Percentiles rank a stretch among this genome's conserved stretches.
Evolutionary conservation across 2,329 filamentous ascomycete genomes (phyloP).

Genomic region (Chrysoporthe puriensis): DNA sequence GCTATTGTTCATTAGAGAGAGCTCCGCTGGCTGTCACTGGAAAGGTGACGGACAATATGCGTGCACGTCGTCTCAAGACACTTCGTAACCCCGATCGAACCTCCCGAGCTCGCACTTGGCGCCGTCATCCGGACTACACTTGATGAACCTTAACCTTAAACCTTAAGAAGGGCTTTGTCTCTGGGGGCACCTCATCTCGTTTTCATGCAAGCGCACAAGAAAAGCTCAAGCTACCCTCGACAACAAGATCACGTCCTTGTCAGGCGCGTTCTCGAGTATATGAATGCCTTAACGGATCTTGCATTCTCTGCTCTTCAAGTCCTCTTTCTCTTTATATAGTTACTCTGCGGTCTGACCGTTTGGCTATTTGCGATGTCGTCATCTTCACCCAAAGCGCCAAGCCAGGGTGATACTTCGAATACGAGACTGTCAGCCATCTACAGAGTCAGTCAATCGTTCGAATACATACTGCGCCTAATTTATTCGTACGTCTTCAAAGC

Average conservation of each 20-base stretch:
- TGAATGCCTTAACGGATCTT: background rate
- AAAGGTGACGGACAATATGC: background rate
- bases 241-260: background rate
- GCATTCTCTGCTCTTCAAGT: background rate
- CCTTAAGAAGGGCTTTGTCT: background rate
- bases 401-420: constrained; percentile 13
- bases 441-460: constrained; percentile 27
- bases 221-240: background rate
- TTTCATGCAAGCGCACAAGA: background rate
- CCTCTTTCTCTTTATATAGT: background rate
- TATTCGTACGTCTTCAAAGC: background rate
- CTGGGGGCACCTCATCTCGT: background rate
- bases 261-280: background rate
- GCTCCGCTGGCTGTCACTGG: background rate
- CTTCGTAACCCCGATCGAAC: background rate
- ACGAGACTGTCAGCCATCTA: constrained; percentile 32
- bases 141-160: background rate
- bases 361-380: constrained; percentile 18
- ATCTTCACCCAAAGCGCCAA: constrained; percentile 10
- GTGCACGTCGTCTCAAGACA: background rate
- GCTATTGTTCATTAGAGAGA: background rate
- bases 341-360: background rate
- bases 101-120: background rate
- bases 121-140: background rate
- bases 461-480: background rate